Conservation (phyloP, 768 basidiomycete genomes). For the Termitomyces sp. region DNA sequence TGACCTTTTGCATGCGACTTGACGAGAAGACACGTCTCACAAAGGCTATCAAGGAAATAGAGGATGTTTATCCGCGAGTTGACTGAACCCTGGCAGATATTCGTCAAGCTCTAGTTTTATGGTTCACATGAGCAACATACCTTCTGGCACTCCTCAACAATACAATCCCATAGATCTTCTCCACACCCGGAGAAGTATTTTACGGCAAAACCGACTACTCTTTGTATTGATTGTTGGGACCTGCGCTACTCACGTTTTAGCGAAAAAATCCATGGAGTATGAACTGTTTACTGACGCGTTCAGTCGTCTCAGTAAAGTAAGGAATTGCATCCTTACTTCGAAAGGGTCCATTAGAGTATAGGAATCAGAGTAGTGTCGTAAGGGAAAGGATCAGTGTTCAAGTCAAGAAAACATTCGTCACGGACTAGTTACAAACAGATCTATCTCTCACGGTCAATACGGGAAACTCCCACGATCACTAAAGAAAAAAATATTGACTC, state of each 20-base stretch:
- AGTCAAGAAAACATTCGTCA: neutral
- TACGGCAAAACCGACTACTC: slow-evolving; percentile 79
- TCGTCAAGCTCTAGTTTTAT: neutral
- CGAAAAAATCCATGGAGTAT: slow-evolving; percentile 1
- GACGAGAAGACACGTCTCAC: slow-evolving; percentile 70
- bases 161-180: slow-evolving; percentile 92
- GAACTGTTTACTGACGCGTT: slow-evolving; percentile 51
- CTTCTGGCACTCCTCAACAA: slow-evolving; percentile 89
- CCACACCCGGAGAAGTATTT: slow-evolving; percentile 84
- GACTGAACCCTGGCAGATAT: slow-evolving; percentile 66
- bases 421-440: too few species aligned
- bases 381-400: too few species aligned
- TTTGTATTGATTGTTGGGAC: slow-evolving; percentile 85
- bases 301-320: slow-evolving; percentile 55
- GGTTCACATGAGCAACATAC: slow-evolving; percentile 30
- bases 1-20: slow-evolving; percentile 50
- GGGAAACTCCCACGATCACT: slow-evolving; percentile 6
- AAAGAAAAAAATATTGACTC: slow-evolving; percentile 5
- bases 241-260: slow-evolving; percentile 37
- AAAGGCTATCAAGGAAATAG: slow-evolving; percentile 86
- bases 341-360: slow-evolving; percentile 76
- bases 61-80: slow-evolving; percentile 93
- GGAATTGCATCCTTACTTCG: slow-evolving; percentile 74
- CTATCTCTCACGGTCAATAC: slow-evolving; percentile 15
- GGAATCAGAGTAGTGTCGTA: too few species aligned